A percentile compares a stretch with the other conserved stretches of the same genome.
phyloP scores from a whole-genome alignment of 164 flowering plant genomes.

The Kingdonia uniflora region DNA sequence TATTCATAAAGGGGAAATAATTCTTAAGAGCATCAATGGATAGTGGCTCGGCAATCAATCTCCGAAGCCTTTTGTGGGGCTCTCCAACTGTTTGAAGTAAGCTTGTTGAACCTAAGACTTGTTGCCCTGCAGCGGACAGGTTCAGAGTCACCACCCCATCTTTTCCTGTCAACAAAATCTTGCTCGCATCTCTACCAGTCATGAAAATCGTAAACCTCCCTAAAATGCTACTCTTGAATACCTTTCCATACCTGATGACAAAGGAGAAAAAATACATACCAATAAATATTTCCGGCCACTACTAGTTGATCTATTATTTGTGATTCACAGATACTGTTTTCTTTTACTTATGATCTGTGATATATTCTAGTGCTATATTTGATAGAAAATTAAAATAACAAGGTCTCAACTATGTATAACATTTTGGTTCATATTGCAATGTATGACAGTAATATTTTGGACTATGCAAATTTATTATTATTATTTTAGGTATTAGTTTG shows the following conservation, averaged over 20 bases:
- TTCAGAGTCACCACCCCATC: constrained; percentile 57
- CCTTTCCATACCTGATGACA: constrained; percentile 48
- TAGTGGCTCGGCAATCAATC: constrained; percentile 50
- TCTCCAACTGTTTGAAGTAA: constrained; percentile 51
- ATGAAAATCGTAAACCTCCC: constrained; percentile 51
- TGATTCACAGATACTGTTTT: too few species aligned
- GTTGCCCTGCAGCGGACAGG: constrained; percentile 49
- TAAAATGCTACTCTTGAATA: constrained; percentile 40
- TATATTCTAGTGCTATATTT: too few species aligned
- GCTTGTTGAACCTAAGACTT: constrained; percentile 54
- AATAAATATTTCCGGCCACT: too few species aligned
- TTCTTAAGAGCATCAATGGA: constrained; percentile 52
- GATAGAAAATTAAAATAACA: too few species aligned
- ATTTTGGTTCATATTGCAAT: too few species aligned
- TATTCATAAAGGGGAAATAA: constrained; percentile 43
- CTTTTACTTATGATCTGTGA: too few species aligned
- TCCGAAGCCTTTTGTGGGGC: constrained; percentile 48
- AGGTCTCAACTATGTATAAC: too few species aligned
- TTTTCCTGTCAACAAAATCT: constrained; percentile 51
- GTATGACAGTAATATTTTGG: too few species aligned
- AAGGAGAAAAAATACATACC: not conserved
- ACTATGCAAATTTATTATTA: too few species aligned
- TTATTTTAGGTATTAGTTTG: too few species aligned
- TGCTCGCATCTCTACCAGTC: constrained; percentile 64
- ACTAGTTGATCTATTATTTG: too few species aligned